These are phyloP conservation scores for Trichoderma sp. DNA, from an alignment of 2,329 filamentous ascomycete species.

Conservation along the genomic window DNA sequence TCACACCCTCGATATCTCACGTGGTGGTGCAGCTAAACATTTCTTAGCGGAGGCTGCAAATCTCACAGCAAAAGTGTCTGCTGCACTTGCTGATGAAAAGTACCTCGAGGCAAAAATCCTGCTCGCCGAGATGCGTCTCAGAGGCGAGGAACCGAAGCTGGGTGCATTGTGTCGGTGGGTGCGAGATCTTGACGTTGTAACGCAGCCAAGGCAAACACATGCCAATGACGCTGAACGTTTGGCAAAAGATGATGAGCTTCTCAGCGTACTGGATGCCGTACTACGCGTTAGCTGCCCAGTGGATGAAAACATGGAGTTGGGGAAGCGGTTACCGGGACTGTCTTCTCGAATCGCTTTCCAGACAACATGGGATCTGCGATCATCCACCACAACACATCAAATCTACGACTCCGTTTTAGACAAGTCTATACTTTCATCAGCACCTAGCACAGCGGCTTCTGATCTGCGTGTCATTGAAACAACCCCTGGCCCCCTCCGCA, in stretches of 20 bases:
- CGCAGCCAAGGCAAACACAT: slow-evolving; percentile 51
- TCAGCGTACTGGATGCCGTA: slow-evolving; percentile 66
- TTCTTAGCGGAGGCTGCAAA: slow-evolving; percentile 55
- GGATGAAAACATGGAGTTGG: slow-evolving; percentile 49
- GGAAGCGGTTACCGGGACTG: slow-evolving; percentile 37
- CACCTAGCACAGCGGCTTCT: slow-evolving; percentile 43
- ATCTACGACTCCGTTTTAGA: slow-evolving; percentile 64
- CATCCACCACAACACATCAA: slow-evolving; percentile 45
- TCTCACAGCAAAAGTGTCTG: slow-evolving; percentile 68
- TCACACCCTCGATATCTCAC: neutral
- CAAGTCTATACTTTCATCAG: slow-evolving; percentile 53
- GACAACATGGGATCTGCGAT: slow-evolving; percentile 63
- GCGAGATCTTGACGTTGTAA: slow-evolving; percentile 70
- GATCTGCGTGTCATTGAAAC: slow-evolving; percentile 64
- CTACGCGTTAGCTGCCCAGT: slow-evolving; percentile 65
- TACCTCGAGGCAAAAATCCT: slow-evolving; percentile 68
- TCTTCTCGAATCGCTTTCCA: slow-evolving; percentile 61
- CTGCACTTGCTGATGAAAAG: slow-evolving; percentile 66
- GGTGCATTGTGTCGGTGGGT: slow-evolving; percentile 75
- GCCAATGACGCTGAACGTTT: slow-evolving; percentile 43
- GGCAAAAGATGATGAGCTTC: slow-evolving; percentile 56
- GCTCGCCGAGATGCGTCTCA: slow-evolving; percentile 70
- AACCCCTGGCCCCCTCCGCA: slow-evolving; percentile 62
- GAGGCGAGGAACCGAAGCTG: slow-evolving; percentile 66
- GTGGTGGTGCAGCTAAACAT: slow-evolving; percentile 9